phyloP scores from a whole-genome alignment of 192 early-diverging fungal genomes.

The Umbelopsis sp. region DNA sequence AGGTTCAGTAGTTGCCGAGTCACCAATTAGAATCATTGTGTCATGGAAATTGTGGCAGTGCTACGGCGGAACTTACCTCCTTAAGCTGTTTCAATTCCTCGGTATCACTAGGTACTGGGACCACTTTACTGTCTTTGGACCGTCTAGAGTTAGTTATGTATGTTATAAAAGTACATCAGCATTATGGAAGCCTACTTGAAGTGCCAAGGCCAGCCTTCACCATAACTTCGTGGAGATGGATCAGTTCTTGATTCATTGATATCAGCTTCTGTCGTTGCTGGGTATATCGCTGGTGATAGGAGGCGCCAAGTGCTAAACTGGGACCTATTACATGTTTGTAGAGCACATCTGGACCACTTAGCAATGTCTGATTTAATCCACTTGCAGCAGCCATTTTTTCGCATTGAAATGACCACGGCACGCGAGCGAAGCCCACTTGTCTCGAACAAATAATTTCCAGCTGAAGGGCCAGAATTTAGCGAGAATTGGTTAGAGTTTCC shows the following conservation, averaged over 20 bases:
- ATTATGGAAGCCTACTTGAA: neutral
- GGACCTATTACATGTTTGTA: neutral
- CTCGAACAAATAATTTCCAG: constrained; percentile 4
- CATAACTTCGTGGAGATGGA: neutral
- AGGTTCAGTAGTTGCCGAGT: neutral
- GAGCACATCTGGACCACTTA: neutral
- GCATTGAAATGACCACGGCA: constrained; percentile 1
- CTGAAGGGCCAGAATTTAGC: neutral
- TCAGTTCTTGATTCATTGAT: neutral
- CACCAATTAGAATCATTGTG: too few relatives aligned
- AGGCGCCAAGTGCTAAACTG: neutral
- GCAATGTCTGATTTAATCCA: neutral
- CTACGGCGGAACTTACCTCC: neutral
- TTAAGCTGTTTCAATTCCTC: neutral
- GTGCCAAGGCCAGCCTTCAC: neutral
- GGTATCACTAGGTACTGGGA: neutral
- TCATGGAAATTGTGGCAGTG: neutral
- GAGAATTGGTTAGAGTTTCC: too few relatives aligned
- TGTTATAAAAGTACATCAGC: neutral
- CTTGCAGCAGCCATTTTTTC: neutral
- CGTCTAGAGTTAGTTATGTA: neutral
- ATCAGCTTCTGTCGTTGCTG: neutral
- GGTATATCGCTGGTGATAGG: neutral
- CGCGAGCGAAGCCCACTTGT: neutral
- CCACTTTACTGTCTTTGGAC: neutral